Conservation (phyloP, 495 filamentous ascomycete species). For the Platismatia glauca region DNA sequence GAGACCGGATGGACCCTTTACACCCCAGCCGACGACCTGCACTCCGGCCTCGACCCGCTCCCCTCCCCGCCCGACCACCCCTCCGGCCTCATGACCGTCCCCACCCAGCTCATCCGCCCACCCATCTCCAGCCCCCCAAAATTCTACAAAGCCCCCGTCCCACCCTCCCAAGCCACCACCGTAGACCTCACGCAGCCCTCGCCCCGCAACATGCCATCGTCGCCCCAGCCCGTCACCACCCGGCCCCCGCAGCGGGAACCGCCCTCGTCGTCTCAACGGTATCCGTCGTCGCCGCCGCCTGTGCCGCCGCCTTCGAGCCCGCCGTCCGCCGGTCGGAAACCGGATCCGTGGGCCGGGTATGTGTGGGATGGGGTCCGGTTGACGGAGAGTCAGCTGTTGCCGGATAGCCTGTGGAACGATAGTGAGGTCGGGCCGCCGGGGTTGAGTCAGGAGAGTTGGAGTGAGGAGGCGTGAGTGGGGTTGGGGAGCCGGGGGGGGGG, state of each 20-base stretch:
- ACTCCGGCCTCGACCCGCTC: background rate
- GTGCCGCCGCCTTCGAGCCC: slow-evolving; percentile 13
- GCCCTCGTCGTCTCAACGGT: slow-evolving; percentile 1
- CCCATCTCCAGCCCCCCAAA: background rate
- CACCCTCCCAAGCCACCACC: slow-evolving; percentile 29
- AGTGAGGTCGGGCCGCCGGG: slow-evolving; percentile 36
- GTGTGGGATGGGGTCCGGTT: slow-evolving; percentile 23
- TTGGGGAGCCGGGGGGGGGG: background rate
- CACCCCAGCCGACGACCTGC: slow-evolving; percentile 7
- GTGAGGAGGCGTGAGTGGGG: slow-evolving; percentile 30
- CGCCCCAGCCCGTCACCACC: background rate
- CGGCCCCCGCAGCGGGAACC: background rate
- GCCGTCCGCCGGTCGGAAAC: background rate
- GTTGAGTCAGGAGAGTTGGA: slow-evolving; percentile 37
- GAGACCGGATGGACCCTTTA: slow-evolving; percentile 21
- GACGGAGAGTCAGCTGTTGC: slow-evolving; percentile 42
- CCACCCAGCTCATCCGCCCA: slow-evolving; percentile 4
- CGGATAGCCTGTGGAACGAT: slow-evolving; percentile 45
- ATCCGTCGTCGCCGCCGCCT: slow-evolving; percentile 15
- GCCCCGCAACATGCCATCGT: slow-evolving; percentile 3
- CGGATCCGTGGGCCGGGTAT: slow-evolving; percentile 10
- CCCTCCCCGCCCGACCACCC: background rate
- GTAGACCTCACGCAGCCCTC: slow-evolving; percentile 22
- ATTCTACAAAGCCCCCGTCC: slow-evolving; percentile 6
- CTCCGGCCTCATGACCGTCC: slow-evolving; percentile 5